Evolutionary conservation across 2,329 filamentous ascomycete genomes (phyloP).

Genomic region (Mariannaea elegans): DNA sequence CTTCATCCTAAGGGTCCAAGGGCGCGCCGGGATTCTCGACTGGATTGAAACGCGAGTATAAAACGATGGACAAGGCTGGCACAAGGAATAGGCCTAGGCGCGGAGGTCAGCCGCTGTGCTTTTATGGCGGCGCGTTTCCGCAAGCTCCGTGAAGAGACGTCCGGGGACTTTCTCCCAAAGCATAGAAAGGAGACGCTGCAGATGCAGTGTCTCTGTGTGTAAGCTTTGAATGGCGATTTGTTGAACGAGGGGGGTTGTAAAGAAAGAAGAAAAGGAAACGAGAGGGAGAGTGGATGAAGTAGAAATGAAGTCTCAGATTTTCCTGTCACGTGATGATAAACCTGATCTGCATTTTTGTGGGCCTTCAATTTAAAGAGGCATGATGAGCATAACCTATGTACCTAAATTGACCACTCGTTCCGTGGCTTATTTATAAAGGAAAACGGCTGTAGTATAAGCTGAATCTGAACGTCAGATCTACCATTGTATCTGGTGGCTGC

Average conservation of each 20-base stretch:
- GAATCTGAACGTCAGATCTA: too few relatives aligned
- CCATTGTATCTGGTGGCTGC: too few relatives aligned
- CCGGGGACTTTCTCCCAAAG: conserved; percentile 99
- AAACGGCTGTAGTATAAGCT: too few relatives aligned
- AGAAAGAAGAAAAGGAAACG: conserved; percentile 40
- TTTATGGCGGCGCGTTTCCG: conserved; percentile 99
- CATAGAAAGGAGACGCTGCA: conserved; percentile 54
- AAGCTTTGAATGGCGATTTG: conserved; percentile 99
- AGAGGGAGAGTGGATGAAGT: conserved; percentile 14
- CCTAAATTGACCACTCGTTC: too few relatives aligned
- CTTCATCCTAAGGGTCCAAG: conserved; percentile 76
- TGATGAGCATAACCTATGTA: too few relatives aligned
- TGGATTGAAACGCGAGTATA: conserved; percentile 44
- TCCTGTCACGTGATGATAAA: conserved; percentile 1
- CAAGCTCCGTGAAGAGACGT: conserved; percentile 69
- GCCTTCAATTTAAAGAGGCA: not conserved
- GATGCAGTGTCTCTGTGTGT: conserved; percentile 75
- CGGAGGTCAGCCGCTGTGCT: conserved; percentile 92
- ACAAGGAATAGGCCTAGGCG: conserved; percentile 61
- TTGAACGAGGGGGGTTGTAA: conserved; percentile 86
- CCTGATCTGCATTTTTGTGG: not conserved
- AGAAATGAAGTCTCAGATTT: conserved; percentile 8
- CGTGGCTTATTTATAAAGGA: too few relatives aligned
- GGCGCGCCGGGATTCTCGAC: not conserved
- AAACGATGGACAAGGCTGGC: conserved; percentile 55